Evolutionary conservation across 805 yeast genomes (phyloP), one percentile per base, ranked within the genome.

Genomic region (Starmerella khaoyaiensis): DNA sequence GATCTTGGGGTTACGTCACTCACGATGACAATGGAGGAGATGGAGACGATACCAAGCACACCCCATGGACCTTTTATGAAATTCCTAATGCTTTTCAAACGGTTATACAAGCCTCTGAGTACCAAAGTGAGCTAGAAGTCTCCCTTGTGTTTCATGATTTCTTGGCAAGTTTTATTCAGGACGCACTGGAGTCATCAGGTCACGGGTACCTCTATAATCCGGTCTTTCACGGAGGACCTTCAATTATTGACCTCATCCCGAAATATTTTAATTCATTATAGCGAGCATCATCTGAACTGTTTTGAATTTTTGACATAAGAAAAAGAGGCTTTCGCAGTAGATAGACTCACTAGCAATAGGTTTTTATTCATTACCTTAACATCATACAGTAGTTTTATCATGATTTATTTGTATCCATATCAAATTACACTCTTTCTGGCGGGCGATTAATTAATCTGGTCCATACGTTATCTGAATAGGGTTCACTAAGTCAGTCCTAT

Each of bases 91-190:
- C 81, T 10, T 72, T 87, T 20, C 78, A 72, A 47, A n/a, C 46
- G 4, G 25, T 45, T 8, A 15, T 33, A 8, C 26, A 27, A 15
- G 35, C 23, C 16, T 3, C 21, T 5, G 11, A 17, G 17, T 18
- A 15, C 5, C 29, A 35, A 10, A 16, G 23, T 12, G 60, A 79
- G 5, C 41, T 46, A n/a, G 44, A 44, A 23, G 74, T 79, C 5
- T 86, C 83, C 50, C 67, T 86, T 21, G 72, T 87, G 0, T 86
- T 77, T 56, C 79, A 81, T 55, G 79, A 76, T 48, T 90, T 84
- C 54, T 69, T 87, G 49, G 65, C 69, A 39, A 63, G 67, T 2
- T 68, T 67, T 44, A 54, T 76, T 4, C 42, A 67, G 12, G 53
- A 56, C 11, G 79, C 77, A 0, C 50, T 71, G 20, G 56, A 61